Conservation (phyloP, 495 filamentous ascomycete genomes). For the Hypomontagnella monticulosa region DNA sequence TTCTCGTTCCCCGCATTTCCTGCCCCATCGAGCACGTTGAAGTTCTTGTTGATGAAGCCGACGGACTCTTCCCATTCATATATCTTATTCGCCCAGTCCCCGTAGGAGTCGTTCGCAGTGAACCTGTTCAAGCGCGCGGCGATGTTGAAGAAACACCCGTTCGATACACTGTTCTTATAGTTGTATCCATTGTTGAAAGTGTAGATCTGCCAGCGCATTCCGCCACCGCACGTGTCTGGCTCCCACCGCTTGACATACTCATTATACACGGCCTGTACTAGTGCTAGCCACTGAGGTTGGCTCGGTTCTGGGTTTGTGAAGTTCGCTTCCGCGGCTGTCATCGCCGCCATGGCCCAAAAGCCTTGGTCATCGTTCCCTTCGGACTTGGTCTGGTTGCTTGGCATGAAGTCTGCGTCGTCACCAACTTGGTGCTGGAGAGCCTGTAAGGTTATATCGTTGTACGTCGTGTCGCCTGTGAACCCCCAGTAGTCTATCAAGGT, state of each 20-base stretch:
- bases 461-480: constrained; percentile 68
- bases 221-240: constrained; percentile 71
- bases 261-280: constrained; percentile 84
- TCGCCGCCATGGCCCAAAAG: constrained; percentile 73
- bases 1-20: constrained; percentile 53
- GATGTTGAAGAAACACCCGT: constrained; percentile 77
- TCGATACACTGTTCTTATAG: constrained; percentile 78
- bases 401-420: constrained; percentile 69
- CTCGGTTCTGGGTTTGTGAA: constrained; percentile 66
- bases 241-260: constrained; percentile 77
- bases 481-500: constrained; percentile 73
- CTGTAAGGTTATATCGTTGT: constrained; percentile 64
- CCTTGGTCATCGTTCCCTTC: constrained; percentile 76
- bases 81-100: constrained; percentile 73
- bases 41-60: constrained; percentile 58
- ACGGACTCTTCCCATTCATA: constrained; percentile 71
- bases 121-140: constrained; percentile 74
- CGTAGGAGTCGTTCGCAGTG: constrained; percentile 75
- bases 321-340: constrained; percentile 71
- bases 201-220: constrained; percentile 86
- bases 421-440: constrained; percentile 70
- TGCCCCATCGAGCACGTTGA: constrained; percentile 69
- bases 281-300: constrained; percentile 77
- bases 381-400: constrained; percentile 67
- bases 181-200: constrained; percentile 80